Conservation (phyloP, 179 eudicot genomes). For the Patellifolia procumbens region DNA sequence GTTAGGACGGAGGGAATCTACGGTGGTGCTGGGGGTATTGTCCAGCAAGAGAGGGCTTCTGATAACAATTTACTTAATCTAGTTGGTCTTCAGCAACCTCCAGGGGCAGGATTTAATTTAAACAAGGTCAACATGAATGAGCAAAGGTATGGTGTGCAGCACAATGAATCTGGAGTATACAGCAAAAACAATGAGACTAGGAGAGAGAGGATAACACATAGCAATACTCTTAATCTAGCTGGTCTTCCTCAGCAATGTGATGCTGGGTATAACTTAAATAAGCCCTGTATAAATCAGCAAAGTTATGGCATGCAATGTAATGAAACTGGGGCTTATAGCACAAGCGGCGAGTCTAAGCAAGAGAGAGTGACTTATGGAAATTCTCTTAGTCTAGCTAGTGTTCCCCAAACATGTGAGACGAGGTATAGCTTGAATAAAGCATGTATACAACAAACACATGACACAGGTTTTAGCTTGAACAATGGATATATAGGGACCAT, state of each 20-base stretch:
- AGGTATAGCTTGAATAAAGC: constrained; percentile 49
- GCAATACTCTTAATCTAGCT: constrained; percentile 31
- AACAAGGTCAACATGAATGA: constrained; percentile 34
- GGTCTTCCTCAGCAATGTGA: constrained; percentile 34
- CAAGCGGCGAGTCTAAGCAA: constrained; percentile 45
- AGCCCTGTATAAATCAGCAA: constrained; percentile 41
- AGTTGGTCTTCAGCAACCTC: constrained; percentile 39
- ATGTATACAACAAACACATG: constrained; percentile 44
- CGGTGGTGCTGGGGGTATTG: constrained; percentile 30
- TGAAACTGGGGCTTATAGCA: constrained; percentile 39
- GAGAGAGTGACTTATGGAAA: constrained; percentile 43
- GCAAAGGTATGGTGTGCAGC: constrained; percentile 35
- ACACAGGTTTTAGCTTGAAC: constrained; percentile 46
- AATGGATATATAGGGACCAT: constrained; percentile 41
- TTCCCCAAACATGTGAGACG: constrained; percentile 42
- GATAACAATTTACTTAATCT: constrained; percentile 42
- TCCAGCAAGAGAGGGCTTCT: constrained; percentile 40
- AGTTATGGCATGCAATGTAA: constrained; percentile 45
- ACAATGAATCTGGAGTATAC: constrained; percentile 30
- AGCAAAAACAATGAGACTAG: constrained; percentile 28
- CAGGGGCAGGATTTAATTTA: constrained; percentile 34
- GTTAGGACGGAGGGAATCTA: constrained; percentile 32
- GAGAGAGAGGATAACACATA: constrained; percentile 32
- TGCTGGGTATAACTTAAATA: constrained; percentile 37
- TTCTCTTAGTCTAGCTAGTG: constrained; percentile 57